Conservation (phyloP, 176 grass and related monocot species). For the Juncus effusus region DNA sequence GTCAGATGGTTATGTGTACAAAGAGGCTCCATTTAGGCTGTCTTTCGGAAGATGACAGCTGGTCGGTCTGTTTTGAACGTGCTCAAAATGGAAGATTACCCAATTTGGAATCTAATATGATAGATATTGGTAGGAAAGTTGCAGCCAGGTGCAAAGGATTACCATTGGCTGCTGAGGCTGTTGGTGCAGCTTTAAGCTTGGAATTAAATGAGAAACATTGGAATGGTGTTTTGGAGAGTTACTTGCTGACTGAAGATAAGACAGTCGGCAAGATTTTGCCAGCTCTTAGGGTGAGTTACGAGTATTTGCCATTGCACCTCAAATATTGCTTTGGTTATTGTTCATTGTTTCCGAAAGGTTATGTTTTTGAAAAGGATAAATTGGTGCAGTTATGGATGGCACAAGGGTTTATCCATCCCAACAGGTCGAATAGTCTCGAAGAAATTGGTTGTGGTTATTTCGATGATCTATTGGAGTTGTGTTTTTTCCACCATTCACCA, state of each 20-base stretch:
- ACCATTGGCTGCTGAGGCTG: conserved; percentile 44
- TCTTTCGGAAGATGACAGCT: conserved; percentile 32
- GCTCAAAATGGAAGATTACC: conserved; percentile 6
- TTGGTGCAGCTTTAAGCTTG: conserved; percentile 25
- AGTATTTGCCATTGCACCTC: conserved; percentile 19
- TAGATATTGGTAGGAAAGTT: conserved; percentile 25
- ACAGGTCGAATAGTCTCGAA: background rate
- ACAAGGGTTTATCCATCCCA: conserved; percentile 24
- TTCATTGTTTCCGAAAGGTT: conserved; percentile 37
- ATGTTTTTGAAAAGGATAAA: conserved; percentile 30
- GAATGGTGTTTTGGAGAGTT: conserved; percentile 25
- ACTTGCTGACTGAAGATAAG: conserved; percentile 11
- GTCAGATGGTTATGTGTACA: conserved; percentile 15
- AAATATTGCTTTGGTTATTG: conserved; percentile 33
- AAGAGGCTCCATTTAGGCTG: conserved; percentile 26
- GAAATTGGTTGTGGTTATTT: conserved; percentile 17
- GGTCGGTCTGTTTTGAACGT: conserved; percentile 22
- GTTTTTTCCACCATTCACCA: conserved; percentile 29
- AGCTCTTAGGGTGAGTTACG: conserved; percentile 37
- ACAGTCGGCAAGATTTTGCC: conserved; percentile 18
- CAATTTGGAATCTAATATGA: conserved; percentile 1
- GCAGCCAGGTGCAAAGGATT: conserved; percentile 33
- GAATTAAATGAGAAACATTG: conserved; percentile 23
- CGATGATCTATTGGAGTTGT: conserved; percentile 30
- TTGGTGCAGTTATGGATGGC: conserved; percentile 40